Base-by-base conservation (phyloP, 2,329 filamentous ascomycete genomes). In the Paraphaeosphaeria minitans region DNA sequence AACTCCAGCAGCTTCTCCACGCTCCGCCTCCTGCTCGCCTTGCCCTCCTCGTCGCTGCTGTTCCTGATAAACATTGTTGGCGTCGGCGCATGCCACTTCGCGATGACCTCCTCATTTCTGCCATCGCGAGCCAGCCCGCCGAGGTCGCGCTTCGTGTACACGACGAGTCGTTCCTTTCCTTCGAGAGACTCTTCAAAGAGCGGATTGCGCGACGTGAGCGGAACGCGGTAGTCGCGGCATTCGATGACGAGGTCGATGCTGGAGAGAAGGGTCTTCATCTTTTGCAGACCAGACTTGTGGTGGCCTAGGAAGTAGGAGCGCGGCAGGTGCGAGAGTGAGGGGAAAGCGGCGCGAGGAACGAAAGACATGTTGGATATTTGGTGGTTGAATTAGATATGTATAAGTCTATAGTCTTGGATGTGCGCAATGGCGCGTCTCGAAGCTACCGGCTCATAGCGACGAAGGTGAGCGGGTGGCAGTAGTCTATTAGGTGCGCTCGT, bases 221-320 rank as follows among this genome's bases (percentile, higher is more conserved):
- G 95, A 0, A 97, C 88, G 49, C 95, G 89, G 74, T 93, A 93
- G 81, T 99, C 95, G 72, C 95, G 91, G 76, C 93, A 97, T 81
- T 99, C 95, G 72, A 99, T 86, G 55, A 99, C 87, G 45, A 98
- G 87, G 71, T 93, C 90, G 69, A 97, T 91, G 62, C 87, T 88
- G 29, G 88, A 87, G 50, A 99, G 85, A 73, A 91, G 84, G 41
- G 86, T 86, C 74, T 91, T 91, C 89, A 98, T 97, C 74, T 91
- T 89, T 49, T 85, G 82, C 33, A 97, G 83, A 16, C 91, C 95
- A 10, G 90, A 85, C 60, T 87, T 86, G 82, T 99, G 95, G 79
- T 99, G 95, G 62, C 95, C 95, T 48, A 98, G 85, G 80, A 92
- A 99, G 80, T 98, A 99, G 59, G 94, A 95, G 65, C 92, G 88